phyloP scores from a whole-genome alignment of 345 rosid species.

The Durio zibethinus region DNA sequence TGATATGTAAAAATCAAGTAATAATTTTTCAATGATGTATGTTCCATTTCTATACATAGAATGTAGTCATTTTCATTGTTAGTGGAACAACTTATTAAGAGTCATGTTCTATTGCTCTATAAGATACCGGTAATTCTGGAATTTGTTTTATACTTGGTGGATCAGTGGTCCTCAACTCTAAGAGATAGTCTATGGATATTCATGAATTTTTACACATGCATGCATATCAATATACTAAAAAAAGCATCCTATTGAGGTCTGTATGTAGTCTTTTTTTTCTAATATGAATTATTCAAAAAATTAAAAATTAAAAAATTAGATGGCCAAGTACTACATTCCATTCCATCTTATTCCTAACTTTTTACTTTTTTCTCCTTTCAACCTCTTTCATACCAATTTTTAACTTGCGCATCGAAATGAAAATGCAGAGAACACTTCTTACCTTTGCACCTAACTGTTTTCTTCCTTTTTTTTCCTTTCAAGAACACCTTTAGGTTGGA shows the following conservation, averaged over 20 bases:
- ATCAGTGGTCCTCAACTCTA: slow-evolving; percentile 70
- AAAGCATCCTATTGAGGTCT: neutral
- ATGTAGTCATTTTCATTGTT: slow-evolving; percentile 81
- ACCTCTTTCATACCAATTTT: too few relatives aligned
- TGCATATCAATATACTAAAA: neutral
- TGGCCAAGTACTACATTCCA: too few relatives aligned
- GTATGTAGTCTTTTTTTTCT: neutral
- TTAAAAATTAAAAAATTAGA: neutral
- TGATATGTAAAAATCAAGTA: neutral
- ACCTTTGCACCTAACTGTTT: too few relatives aligned
- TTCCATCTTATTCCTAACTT: too few relatives aligned
- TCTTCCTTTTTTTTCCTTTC: too few relatives aligned
- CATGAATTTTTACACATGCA: neutral
- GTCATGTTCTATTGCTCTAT: slow-evolving; percentile 73
- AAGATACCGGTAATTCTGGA: slow-evolving; percentile 72
- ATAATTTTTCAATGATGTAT: neutral
- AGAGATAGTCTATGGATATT: slow-evolving; percentile 46
- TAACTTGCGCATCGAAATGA: too few relatives aligned
- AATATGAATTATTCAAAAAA: neutral
- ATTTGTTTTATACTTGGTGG: slow-evolving; percentile 88
- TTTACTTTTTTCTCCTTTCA: too few relatives aligned
- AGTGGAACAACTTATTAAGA: slow-evolving; percentile 98
- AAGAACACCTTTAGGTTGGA: too few relatives aligned
- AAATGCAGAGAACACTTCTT: too few relatives aligned
- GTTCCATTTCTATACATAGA: slow-evolving; percentile 47